These are phyloP conservation scores for Fusarium sororula DNA, from an alignment of 2,329 filamentous ascomycete species.

Conservation along the genomic window DNA sequence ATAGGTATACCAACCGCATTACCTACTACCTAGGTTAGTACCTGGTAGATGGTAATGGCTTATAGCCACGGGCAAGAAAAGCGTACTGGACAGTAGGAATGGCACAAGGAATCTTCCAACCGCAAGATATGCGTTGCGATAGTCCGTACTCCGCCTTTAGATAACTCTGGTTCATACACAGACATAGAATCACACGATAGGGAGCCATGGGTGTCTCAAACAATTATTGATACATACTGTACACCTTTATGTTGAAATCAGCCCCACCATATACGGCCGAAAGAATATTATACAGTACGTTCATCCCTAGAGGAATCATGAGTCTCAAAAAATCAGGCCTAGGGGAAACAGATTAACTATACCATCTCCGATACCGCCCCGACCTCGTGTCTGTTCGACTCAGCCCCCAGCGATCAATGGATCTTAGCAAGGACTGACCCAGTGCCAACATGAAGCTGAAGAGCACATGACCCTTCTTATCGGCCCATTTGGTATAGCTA, in stretches of 20 bases:
- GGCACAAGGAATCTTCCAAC: too few relatives aligned
- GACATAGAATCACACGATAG: neutral
- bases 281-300: neutral
- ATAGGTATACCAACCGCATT: neutral
- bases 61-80: neutral
- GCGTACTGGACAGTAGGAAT: neutral
- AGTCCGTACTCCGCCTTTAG: neutral
- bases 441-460: neutral
- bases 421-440: conserved; percentile 15
- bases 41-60: neutral
- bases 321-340: neutral
- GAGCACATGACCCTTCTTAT: conserved; percentile 18
- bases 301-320: neutral
- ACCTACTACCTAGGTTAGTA: too few relatives aligned
- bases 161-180: neutral
- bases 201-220: neutral
- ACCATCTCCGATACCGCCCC: conserved; percentile 29
- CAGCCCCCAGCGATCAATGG: neutral
- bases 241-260: neutral
- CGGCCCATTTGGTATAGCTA: conserved; percentile 4
- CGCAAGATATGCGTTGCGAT: neutral
- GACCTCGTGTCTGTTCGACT: neutral
- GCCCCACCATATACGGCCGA: neutral
- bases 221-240: neutral
- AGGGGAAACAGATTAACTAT: neutral